These are phyloP conservation scores for Aspergillus floridensis DNA, from an alignment of 2,329 filamentous ascomycete genomes.

Conservation along the genomic window DNA sequence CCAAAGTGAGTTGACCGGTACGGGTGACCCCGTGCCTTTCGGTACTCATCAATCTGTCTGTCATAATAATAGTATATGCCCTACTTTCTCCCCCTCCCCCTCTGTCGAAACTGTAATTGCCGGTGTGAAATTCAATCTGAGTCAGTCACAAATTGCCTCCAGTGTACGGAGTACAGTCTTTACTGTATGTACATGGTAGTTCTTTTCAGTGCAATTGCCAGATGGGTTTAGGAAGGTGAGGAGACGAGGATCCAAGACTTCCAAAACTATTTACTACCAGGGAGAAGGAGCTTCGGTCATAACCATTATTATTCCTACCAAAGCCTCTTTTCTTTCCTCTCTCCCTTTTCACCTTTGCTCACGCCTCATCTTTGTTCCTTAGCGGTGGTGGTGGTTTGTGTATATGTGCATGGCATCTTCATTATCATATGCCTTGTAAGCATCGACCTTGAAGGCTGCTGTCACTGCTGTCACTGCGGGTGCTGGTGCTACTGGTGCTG, in stretches of 20 bases:
- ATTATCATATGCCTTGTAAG: not conserved
- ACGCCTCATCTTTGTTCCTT: not conserved
- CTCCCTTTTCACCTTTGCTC: slow-evolving; percentile 12
- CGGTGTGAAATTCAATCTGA: not conserved
- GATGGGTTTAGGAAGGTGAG: not conserved
- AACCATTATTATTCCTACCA: not conserved
- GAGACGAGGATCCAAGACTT: slow-evolving; percentile 8
- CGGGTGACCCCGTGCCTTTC: not conserved
- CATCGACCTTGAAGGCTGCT: not conserved
- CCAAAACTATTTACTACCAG: not conserved
- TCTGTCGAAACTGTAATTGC: not conserved
- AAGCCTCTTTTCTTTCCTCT: slow-evolving; percentile 6
- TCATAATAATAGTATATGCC: not conserved
- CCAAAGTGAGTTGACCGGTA: not conserved
- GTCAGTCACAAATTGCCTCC: slow-evolving; percentile 2
- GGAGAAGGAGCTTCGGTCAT: not conserved
- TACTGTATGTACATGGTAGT: not conserved
- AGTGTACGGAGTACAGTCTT: not conserved
- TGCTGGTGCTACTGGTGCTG: too few species aligned
- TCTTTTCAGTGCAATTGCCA: not conserved
- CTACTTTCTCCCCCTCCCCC: too few species aligned
- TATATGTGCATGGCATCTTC: not conserved
- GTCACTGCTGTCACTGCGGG: not conserved
- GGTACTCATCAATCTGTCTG: not conserved
- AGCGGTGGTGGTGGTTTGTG: not conserved